Percentiles rank a stretch among this genome's conserved stretches.
phyloP scores from a whole-genome alignment of 2,329 filamentous ascomycete genomes.

The Aspergillus sp. region DNA sequence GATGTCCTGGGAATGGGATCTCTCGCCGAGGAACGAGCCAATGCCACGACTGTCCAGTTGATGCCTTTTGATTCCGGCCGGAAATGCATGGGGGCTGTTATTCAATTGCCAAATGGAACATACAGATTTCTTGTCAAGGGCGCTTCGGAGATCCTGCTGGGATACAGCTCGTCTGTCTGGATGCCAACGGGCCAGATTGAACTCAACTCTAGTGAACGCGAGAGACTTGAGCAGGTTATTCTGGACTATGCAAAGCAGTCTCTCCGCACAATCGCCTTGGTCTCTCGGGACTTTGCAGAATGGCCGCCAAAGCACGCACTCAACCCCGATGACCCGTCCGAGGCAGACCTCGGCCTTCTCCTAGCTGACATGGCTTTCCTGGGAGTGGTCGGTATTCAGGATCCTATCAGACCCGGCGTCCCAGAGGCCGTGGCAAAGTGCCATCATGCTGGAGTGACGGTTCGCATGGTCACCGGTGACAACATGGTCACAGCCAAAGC shows the following conservation, averaged over 20 bases:
- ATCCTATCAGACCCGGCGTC: conserved; percentile 66
- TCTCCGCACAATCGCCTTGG: conserved; percentile 69
- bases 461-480: conserved; percentile 68
- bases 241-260: conserved; percentile 51
- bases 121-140: conserved; percentile 38
- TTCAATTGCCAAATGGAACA: conserved; percentile 21
- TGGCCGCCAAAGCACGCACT: conserved; percentile 61
- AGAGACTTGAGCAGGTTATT: conserved; percentile 13
- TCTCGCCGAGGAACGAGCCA: conserved; percentile 57
- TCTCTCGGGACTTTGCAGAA: conserved; percentile 67
- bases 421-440: conserved; percentile 8
- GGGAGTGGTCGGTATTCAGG: conserved; percentile 69
- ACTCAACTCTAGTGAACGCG: neutral
- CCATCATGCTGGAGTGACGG: conserved; percentile 63
- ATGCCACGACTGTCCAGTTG: conserved; percentile 59
- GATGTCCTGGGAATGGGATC: conserved; percentile 61
- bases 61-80: conserved; percentile 69
- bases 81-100: conserved; percentile 54
- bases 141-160: conserved; percentile 36
- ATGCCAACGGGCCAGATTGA: conserved; percentile 14
- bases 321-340: conserved; percentile 59
- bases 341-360: conserved; percentile 64
- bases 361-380: conserved; percentile 71
- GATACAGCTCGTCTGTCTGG: conserved; percentile 18
- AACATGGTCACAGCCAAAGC: conserved; percentile 70